phyloP scores from a whole-genome alignment of 495 filamentous ascomycete species.

The Xylaria palmicola region DNA sequence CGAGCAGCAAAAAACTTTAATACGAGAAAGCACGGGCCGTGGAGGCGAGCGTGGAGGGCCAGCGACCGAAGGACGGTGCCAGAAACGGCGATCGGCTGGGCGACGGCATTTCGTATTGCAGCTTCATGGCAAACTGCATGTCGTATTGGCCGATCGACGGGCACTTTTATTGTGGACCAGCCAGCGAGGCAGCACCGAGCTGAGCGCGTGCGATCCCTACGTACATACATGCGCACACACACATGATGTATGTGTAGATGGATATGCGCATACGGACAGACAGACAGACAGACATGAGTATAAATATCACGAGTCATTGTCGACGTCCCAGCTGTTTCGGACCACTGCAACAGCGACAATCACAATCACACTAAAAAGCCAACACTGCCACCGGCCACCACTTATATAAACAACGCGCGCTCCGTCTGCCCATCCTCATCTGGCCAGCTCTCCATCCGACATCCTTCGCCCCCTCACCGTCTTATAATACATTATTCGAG shows the following conservation, averaged over 20 bases:
- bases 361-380: no score
- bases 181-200: not conserved
- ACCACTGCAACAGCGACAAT: no score
- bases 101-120: slow-evolving; percentile 8
- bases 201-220: not conserved
- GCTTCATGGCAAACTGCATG: slow-evolving; percentile 4
- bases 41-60: not conserved
- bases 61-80: not conserved
- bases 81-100: not conserved
- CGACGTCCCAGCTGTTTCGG: not conserved
- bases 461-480: no score
- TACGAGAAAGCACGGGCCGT: slow-evolving; percentile 9
- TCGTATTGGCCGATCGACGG: slow-evolving; percentile 1
- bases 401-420: no score
- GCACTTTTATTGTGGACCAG: slow-evolving; percentile 5
- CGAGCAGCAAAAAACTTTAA: not conserved
- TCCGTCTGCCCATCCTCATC: no score
- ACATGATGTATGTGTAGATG: not conserved
- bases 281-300: not conserved
- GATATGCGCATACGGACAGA: not conserved
- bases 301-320: not conserved
- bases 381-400: no score
- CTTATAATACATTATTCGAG: no score
- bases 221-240: not conserved
- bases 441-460: no score